Evolutionary conservation across 2,329 filamentous ascomycete species (phyloP).

Genomic region (Keithomyces neogunnii): DNA sequence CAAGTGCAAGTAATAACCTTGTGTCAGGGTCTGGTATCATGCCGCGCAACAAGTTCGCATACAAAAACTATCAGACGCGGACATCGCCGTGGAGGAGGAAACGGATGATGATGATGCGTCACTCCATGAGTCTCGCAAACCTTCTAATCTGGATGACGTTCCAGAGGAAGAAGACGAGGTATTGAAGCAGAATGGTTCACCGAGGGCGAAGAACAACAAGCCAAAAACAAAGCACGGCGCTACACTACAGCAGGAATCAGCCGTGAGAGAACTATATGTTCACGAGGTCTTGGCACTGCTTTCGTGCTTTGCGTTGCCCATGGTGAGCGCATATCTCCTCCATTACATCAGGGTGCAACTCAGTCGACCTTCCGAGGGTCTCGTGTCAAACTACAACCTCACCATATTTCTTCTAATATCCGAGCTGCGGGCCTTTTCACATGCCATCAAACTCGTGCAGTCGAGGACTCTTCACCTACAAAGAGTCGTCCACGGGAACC

Average conservation of each 20-base stretch:
- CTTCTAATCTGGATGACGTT: slow-evolving; percentile 35
- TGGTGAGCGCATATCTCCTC: slow-evolving; percentile 73
- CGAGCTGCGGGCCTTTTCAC: slow-evolving; percentile 74
- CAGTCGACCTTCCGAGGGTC: slow-evolving; percentile 71
- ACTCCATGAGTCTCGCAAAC: slow-evolving; percentile 31
- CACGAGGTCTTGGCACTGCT: slow-evolving; percentile 69
- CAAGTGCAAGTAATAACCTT: background rate
- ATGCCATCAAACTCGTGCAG: slow-evolving; percentile 73
- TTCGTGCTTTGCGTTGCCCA: slow-evolving; percentile 71
- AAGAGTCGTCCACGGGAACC: slow-evolving; percentile 53
- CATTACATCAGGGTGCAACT: slow-evolving; percentile 75
- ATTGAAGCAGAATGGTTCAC: background rate
- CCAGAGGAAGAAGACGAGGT: slow-evolving; percentile 4
- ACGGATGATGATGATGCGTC: background rate
- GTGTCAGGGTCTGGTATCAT: slow-evolving; percentile 61
- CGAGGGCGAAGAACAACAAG: background rate
- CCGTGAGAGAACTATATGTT: slow-evolving; percentile 56
- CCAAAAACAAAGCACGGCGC: slow-evolving; percentile 8
- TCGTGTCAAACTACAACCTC: slow-evolving; percentile 89
- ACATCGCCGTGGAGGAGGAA: slow-evolving; percentile 1
- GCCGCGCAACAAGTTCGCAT: slow-evolving; percentile 57
- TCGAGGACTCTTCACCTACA: slow-evolving; percentile 76
- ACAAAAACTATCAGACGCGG: slow-evolving; percentile 32
- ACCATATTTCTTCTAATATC: slow-evolving; percentile 83
- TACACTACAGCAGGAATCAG: slow-evolving; percentile 25